Evolutionary conservation across 768 basidiomycete species (phyloP), one percentile per base, ranked within the genome.

Genomic region (Holtermanniella nyarrowii): DNA sequence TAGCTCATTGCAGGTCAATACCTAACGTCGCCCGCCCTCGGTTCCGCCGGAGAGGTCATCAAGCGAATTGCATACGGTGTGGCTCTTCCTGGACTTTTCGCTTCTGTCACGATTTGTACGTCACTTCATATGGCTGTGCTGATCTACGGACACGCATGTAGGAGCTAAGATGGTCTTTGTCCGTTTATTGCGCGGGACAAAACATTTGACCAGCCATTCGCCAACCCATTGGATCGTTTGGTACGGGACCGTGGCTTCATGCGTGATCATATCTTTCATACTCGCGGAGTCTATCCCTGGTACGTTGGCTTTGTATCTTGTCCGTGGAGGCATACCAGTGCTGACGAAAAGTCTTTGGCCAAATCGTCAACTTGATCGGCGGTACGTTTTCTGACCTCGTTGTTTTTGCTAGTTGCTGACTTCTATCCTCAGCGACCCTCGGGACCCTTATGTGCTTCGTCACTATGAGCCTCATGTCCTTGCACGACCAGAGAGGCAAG

Each of bases 141-240:
- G 40, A 55, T 59, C 42, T 59, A 55, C n/a, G n/a, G n/a, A n/a
- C 44, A 55, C 55, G n/a, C 62, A 58, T 27, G 55, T 59, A 21
- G 56, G 57, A 11, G 60, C 62, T 31, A 68, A 68, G 53, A 55
- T 55, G 52, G 55, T 65, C 53, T 65, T 68, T 42, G 63, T 68
- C 42, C 44, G 66, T 13, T n/a, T 63, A 1, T 45, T 68, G 2
- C 57, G 59, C 42, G 62, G 57, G 10, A 57, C 60, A 21, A 37
- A 31, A 14, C 56, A 59, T 46, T 50, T 65, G 5, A 55, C 48
- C 1, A 20, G 48, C 13, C 53, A 61, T 26, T 50, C 56, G 3
- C 47, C 55, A 40, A 50, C 14, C 14, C 58, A 59, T 27, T 60
- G 53, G 54, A 49, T 45, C 10, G 49, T 47, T 16, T 65, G 63